Evolutionary conservation across 495 filamentous ascomycete species (phyloP), one percentile per base, ranked within the genome.

Genomic region (Letharia lupina): DNA sequence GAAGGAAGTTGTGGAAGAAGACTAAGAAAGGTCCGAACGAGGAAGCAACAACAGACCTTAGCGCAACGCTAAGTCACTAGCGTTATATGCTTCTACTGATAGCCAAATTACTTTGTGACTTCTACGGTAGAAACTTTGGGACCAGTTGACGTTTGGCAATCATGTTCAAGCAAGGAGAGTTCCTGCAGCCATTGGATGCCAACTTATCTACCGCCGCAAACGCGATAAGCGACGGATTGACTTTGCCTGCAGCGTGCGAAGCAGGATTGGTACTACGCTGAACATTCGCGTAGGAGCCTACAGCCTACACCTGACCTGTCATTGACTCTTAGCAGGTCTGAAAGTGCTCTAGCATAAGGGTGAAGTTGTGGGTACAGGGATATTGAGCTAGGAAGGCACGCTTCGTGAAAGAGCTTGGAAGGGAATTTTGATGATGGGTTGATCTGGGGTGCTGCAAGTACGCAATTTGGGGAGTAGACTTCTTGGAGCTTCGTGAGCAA

Each of bases 1-100:
- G 67, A 78, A 63, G 41, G 48, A 52, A 52, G 48, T 52, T 6
- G 61, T 35, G 42, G 41, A 31, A 62, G 28, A 41, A 9, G n/a
- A 2, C 2, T 1, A 57, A 12, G 35, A 20, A 37, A 35, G 44
- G n/a, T n/a, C 40, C 11, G 40, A n/a, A n/a, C n/a, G 33, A 2
- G 3, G 37, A 40, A 13, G 37, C 37, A 39, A 39, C 37, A 40
- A 61, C 37, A 61, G 10, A 61, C 16, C 3, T 9, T 50, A 54
- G 48, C 44, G 48, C 37, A 9, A 33, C 45, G 45, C 61, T 48
- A 63, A 54, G 1, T 41, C 18, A 33, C n/a, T 62, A 62, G 60
- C n/a, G 41, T 20, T 18, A 11, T n/a, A 18, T 60, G 35, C 9
- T 39, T n/a, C 15, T 8, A 28, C 23, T 28, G 23, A 28, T 28